Base-by-base conservation (phyloP, 345 rosid genomes). In the Mangifera indica region DNA sequence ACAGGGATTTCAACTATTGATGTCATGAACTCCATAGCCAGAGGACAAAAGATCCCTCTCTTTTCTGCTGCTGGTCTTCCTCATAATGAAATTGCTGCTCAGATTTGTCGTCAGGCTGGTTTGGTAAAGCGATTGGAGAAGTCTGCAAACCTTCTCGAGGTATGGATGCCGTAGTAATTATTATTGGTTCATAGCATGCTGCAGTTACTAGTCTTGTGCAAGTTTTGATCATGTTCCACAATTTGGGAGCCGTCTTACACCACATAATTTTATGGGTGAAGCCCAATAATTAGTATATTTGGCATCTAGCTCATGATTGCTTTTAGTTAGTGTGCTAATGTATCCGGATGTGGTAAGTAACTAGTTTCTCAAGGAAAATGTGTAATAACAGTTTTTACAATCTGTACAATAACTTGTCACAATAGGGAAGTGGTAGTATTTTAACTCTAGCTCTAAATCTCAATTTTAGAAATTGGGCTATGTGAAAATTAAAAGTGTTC, bases 31-130 rank as follows among this genome's bases (percentile, higher is more conserved):
- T 94, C 98, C 63, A 92, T 92, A 72, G 98, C 98, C 67, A 89
- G 99, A 82, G 98, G 98, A 79, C 98, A 94, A 74, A 94, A 94
- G 78, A 94, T 94, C 70, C 99, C 99, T 67, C 91, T 94, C 44
- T 94, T 94, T 79, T 94, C 98, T 73, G 99, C 98, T 83, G 98
- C 98, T 72, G 97, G 99, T 89, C 98, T 94, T 52, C 99, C 97
- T 22, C 99, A 94, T 79, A 94, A 94, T 72, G 98, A 94, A 85
- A 94, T 94, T 15, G 98, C 98, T 77, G 98, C 98, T 80, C 98
- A 94, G 79, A 94, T 94, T 66, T 94, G 99, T 83, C 99, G 99
- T 44, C 98, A 94, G 76, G 99, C 98, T 73, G 99, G 99, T 81
- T 78, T 94, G 72, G 99, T 94, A 34, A 94, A 94, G 85, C 91